Evolutionary conservation across 1,284 basidiomycete genomes (phyloP), one percentile per base, ranked within the genome.

Genomic region (Schizophyllum commune): DNA sequence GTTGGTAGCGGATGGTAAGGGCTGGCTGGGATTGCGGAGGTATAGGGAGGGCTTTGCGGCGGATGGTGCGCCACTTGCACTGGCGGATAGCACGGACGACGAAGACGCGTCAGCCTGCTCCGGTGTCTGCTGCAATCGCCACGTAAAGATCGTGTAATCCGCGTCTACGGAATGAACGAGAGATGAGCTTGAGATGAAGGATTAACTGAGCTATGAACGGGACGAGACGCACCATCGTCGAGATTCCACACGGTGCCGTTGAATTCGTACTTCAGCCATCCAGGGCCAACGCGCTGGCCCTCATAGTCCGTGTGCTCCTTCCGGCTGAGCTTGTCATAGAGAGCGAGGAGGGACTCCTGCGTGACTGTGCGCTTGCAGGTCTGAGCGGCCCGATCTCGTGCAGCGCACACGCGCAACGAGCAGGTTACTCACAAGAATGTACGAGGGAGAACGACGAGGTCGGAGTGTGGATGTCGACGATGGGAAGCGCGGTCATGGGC

Each of bases 211-310:
- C 13, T 17, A 55, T 19, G 53, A 15, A 55, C 3, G 56, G 39
- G 56, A 4, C 32, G 57, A 27, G 19, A 70, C 77, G 61, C 66
- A 86, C 90, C 89, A 67, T 92, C 90, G 68, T 92, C 89, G 7
- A 92, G 73, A 69, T 90, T 89, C 88, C 90, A 92, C 53, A 88
- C 73, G 0, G 83, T 76, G n/a, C 80, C 81, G 65, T 83, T 83
- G 77, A 84, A 91, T 61, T 86, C 82, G 69, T 92, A 92, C 68
- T 91, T 92, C 58, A 92, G 77, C 89, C 89, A 92, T 33, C 89
- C 88, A 22, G 87, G 75, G 20, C 83, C 83, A 20, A 92, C 82
- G 21, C 80, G 80, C 62, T 81, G 73, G 11, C 82, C 81, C 61
- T 78, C 74, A 67, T 84, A 85, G 33, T 83, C 82, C 0, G 77